Evolutionary conservation across 106 monocot genomes (phyloP).

Genomic region (Gastrodia elata): DNA sequence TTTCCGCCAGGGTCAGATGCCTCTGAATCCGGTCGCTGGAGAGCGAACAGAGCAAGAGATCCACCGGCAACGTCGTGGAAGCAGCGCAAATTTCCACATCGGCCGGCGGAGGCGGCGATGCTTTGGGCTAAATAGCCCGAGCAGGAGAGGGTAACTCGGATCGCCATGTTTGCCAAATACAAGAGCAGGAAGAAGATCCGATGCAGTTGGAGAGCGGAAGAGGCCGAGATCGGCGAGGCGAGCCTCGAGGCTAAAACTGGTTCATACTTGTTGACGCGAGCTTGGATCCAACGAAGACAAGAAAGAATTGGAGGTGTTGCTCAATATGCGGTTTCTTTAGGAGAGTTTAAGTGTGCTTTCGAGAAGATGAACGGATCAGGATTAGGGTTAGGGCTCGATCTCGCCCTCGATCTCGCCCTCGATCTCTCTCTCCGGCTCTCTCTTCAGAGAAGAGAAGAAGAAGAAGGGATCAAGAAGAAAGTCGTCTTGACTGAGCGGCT

Average conservation of each 20-base stretch:
- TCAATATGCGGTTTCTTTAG: background rate
- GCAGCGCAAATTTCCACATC: constrained; percentile 27
- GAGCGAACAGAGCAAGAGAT: constrained; percentile 21
- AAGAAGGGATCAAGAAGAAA: background rate
- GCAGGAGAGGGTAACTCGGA: constrained; percentile 62
- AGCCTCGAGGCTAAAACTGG: background rate
- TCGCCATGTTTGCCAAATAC: constrained; percentile 48
- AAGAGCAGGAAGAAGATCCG: constrained; percentile 9
- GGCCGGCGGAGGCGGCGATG: constrained; percentile 44
- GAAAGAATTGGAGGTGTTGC: background rate
- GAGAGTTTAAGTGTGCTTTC: too few relatives aligned
- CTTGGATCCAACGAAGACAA: constrained; percentile 6
- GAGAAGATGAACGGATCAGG: background rate
- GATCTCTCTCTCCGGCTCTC: background rate
- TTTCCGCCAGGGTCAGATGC: constrained; percentile 5
- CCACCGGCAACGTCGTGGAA: constrained; percentile 24
- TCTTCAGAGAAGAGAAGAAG: background rate
- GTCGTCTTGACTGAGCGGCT: background rate
- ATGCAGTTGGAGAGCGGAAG: constrained; percentile 10
- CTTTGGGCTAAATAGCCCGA: constrained; percentile 64
- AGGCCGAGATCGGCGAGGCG: background rate
- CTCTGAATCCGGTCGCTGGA: background rate
- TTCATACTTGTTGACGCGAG: constrained; percentile 10
- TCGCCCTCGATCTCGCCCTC: background rate
- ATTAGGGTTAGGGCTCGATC: background rate